Conservation (phyloP, 495 filamentous ascomycete genomes). For the Penicillium crystallinum region DNA sequence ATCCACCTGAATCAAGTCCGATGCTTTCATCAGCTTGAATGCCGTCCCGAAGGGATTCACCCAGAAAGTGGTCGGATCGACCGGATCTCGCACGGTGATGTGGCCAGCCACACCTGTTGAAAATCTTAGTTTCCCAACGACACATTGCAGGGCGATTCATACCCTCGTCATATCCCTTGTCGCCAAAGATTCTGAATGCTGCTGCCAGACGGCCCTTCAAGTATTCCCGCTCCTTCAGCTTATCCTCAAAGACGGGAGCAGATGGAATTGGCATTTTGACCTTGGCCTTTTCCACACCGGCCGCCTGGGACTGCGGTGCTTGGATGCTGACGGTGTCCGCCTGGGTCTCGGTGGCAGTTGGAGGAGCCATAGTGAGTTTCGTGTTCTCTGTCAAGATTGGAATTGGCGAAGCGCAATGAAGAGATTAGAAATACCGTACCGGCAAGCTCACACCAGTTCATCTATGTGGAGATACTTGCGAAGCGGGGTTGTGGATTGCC, state of each 20-base stretch:
- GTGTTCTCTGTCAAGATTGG: background rate
- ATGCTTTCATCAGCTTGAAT: slow-evolving; percentile 63
- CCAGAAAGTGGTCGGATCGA: slow-evolving; percentile 67
- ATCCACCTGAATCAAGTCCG: slow-evolving; percentile 68
- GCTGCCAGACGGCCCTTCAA: slow-evolving; percentile 61
- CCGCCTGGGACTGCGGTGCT: slow-evolving; percentile 25
- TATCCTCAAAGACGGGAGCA: slow-evolving; percentile 54
- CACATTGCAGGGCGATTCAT: background rate
- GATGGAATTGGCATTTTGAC: slow-evolving; percentile 45
- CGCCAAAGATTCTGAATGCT: slow-evolving; percentile 66
- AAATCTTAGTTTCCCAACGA: background rate
- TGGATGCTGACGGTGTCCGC: slow-evolving; percentile 16
- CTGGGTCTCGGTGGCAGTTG: slow-evolving; percentile 25
- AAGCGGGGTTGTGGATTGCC: slow-evolving; percentile 6
- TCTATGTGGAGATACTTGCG: background rate
- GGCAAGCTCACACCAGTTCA: no score
- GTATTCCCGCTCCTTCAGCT: slow-evolving; percentile 57
- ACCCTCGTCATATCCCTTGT: slow-evolving; percentile 62
- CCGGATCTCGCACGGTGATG: slow-evolving; percentile 61
- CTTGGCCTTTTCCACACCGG: slow-evolving; percentile 28
- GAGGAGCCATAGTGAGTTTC: slow-evolving; percentile 23
- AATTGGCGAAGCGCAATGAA: background rate
- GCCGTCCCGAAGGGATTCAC: slow-evolving; percentile 75
- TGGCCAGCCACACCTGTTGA: slow-evolving; percentile 50
- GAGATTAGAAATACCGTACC: no score